A percentile compares a stretch with the other conserved stretches of the same genome.
Conservation (phyloP, 306 rosid species). For the Benincasa hispida region DNA sequence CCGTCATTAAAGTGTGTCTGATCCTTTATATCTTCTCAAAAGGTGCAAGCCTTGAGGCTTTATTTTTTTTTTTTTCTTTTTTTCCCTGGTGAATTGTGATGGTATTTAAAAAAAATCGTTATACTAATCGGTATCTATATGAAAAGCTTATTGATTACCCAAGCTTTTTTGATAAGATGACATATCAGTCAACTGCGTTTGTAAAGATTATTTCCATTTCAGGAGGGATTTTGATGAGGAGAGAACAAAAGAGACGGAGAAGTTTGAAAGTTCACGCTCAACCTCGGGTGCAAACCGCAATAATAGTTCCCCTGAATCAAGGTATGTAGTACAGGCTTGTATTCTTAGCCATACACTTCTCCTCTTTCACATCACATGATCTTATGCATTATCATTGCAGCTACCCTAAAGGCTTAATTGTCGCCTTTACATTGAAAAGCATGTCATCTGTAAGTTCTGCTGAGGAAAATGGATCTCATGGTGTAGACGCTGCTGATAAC, state of each 20-base stretch:
- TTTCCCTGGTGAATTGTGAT: not conserved
- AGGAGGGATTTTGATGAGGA: slow-evolving; percentile 74
- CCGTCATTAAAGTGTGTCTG: not conserved
- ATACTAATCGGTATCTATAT: not conserved
- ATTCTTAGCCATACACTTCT: not conserved
- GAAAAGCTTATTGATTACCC: not conserved
- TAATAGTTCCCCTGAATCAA: slow-evolving; percentile 25
- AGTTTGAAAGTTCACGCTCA: slow-evolving; percentile 34
- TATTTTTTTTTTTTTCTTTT: not conserved
- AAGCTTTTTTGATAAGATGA: not conserved
- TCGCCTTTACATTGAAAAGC: slow-evolving; percentile 54
- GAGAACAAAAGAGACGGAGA: slow-evolving; percentile 44
- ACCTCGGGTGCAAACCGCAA: slow-evolving; percentile 18
- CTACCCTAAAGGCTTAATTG: slow-evolving; percentile 78
- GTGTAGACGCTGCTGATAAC: slow-evolving; percentile 20
- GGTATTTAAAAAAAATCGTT: not conserved
- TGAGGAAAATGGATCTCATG: slow-evolving; percentile 22
- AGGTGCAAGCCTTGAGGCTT: not conserved
- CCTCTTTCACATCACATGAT: not conserved
- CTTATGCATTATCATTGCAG: slow-evolving; percentile 30
- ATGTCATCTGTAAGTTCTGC: slow-evolving; percentile 26
- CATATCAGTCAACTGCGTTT: not conserved
- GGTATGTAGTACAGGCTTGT: slow-evolving; percentile 25
- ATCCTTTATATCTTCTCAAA: not conserved
- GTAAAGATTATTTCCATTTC: slow-evolving; percentile 8